A percentile compares a stretch with the other conserved stretches of the same genome.
Conservation (phyloP, 495 filamentous ascomycete genomes). For the Lepraria neglecta region DNA sequence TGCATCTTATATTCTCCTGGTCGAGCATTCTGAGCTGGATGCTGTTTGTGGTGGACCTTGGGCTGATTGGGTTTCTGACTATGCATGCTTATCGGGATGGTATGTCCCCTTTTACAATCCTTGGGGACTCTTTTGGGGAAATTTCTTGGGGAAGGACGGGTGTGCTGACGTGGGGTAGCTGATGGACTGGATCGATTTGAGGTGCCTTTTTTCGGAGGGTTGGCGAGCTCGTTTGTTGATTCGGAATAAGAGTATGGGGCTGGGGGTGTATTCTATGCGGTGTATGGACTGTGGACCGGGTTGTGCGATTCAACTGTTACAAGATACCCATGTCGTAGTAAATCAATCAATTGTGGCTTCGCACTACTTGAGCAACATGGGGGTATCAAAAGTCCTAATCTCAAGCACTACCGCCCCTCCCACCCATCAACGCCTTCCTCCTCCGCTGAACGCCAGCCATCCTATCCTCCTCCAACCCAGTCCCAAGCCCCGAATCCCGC, state of each 20-base stretch:
- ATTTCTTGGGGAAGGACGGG: no score
- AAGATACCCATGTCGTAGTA: conserved; percentile 6
- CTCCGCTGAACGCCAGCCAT: conserved; percentile 19
- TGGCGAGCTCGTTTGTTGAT: conserved; percentile 88
- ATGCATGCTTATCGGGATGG: conserved; percentile 79
- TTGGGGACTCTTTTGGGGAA: no score
- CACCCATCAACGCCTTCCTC: conserved; percentile 23
- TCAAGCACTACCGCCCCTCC: conserved; percentile 4
- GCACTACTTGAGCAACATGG: no score
- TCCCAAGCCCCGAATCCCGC: conserved; percentile 31
- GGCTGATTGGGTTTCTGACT: conserved; percentile 69
- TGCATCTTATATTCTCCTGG: conserved; percentile 84
- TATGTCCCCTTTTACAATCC: conserved; percentile 30
- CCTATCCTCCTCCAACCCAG: conserved; percentile 27
- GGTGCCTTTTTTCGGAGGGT: conserved; percentile 75
- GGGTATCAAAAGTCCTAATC: neutral
- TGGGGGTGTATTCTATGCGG: neutral
- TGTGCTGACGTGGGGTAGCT: conserved; percentile 42
- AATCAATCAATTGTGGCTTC: neutral
- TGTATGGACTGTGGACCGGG: neutral
- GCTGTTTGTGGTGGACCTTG: conserved; percentile 67
- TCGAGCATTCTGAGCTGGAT: conserved; percentile 77
- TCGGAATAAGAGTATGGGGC: conserved; percentile 55
- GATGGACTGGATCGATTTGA: conserved; percentile 89
- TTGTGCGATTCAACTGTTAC: neutral